These are phyloP conservation scores for Vigna nakashimae DNA, from an alignment of 306 rosid genomes.

Conservation along the genomic window DNA sequence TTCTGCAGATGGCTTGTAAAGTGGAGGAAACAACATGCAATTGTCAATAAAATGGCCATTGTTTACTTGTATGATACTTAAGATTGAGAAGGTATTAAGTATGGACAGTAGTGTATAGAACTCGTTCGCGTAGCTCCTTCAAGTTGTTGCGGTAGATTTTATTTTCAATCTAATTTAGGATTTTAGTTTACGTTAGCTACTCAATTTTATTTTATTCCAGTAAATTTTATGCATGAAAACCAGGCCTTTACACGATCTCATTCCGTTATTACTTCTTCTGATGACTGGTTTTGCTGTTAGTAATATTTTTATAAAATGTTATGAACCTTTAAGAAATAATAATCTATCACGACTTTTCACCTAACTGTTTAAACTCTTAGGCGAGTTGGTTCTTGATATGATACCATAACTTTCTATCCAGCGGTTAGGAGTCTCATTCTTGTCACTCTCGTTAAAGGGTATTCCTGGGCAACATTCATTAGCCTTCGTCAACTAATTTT, in stretches of 20 bases:
- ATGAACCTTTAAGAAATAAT: background rate
- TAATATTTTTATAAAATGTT: background rate
- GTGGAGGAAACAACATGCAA: background rate
- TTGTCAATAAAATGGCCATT: background rate
- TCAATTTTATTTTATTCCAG: background rate
- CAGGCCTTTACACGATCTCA: background rate
- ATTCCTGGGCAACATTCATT: background rate
- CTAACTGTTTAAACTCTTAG: background rate
- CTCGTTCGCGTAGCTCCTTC: background rate
- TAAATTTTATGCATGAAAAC: background rate
- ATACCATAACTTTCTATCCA: background rate
- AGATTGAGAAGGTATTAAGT: constrained; percentile 8
- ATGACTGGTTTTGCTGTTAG: background rate
- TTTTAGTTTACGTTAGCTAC: background rate
- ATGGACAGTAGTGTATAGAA: background rate
- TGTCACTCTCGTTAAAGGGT: background rate
- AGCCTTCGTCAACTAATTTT: background rate
- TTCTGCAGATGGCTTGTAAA: background rate
- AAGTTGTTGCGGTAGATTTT: background rate
- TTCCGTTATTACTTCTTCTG: background rate
- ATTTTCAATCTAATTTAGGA: background rate
- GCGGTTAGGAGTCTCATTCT: constrained; percentile 10
- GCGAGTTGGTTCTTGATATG: background rate
- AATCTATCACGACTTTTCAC: background rate
- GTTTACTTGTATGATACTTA: background rate